Evolutionary conservation across 495 filamentous ascomycete genomes (phyloP).

Genomic region (Daldinia childiae): DNA sequence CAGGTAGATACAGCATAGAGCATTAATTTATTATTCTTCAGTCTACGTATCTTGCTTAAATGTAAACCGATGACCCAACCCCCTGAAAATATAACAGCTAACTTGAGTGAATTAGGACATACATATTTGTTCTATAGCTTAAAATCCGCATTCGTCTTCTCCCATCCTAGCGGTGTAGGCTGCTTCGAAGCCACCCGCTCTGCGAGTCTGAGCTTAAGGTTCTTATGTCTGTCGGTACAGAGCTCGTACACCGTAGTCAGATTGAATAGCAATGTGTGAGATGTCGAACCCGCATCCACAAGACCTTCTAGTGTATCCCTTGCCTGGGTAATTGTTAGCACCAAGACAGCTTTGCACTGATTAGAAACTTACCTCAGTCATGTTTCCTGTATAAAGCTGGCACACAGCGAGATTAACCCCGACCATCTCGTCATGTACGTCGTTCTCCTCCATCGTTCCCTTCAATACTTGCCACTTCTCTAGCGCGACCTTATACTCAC

Average conservation of each 20-base stretch:
- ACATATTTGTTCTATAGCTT: slow-evolving; percentile 67
- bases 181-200: slow-evolving; percentile 70
- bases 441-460: slow-evolving; percentile 46
- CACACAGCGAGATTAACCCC: slow-evolving; percentile 84
- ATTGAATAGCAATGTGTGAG: slow-evolving; percentile 85
- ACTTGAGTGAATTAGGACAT: slow-evolving; percentile 6
- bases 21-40: background rate
- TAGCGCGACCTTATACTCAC: slow-evolving; percentile 70
- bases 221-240: slow-evolving; percentile 76
- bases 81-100: background rate
- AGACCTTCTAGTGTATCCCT: slow-evolving; percentile 70
- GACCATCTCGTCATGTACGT: slow-evolving; percentile 64
- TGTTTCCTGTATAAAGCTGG: slow-evolving; percentile 77
- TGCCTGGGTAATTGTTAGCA: slow-evolving; percentile 55
- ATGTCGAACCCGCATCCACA: slow-evolving; percentile 67
- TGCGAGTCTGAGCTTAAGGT: slow-evolving; percentile 73
- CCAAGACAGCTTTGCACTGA: background rate
- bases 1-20: background rate
- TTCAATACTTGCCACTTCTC: slow-evolving; percentile 69
- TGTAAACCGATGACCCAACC: background rate
- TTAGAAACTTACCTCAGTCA: slow-evolving; percentile 69
- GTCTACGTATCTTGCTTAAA: background rate
- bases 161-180: slow-evolving; percentile 58
- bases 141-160: slow-evolving; percentile 77
- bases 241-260: slow-evolving; percentile 91